These are phyloP conservation scores for Thielaviopsis punctulata DNA, from an alignment of 2,329 filamentous ascomycete genomes.

Conservation along the genomic window DNA sequence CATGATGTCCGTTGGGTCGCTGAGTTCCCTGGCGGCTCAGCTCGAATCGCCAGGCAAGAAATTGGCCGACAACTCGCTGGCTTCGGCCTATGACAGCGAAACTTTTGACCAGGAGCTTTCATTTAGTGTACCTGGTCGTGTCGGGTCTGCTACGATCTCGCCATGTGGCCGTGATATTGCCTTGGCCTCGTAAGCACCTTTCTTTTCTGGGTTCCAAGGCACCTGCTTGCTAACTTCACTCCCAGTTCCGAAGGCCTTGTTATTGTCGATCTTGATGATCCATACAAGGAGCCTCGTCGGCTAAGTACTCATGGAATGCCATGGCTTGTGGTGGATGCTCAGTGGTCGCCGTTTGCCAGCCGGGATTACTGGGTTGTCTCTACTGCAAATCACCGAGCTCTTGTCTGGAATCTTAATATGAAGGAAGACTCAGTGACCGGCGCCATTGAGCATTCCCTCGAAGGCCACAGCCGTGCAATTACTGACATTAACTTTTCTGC, in stretches of 20 bases:
- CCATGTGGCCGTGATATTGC: slow-evolving; percentile 82
- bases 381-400: slow-evolving; percentile 82
- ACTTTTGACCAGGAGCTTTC: slow-evolving; percentile 75
- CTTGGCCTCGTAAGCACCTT: slow-evolving; percentile 50
- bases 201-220: slow-evolving; percentile 15
- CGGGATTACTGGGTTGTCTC: slow-evolving; percentile 88
- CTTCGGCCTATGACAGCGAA: slow-evolving; percentile 63
- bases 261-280: slow-evolving; percentile 81
- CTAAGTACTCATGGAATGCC: slow-evolving; percentile 66
- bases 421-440: slow-evolving; percentile 52
- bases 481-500: slow-evolving; percentile 95
- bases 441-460: slow-evolving; percentile 71
- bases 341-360: slow-evolving; percentile 86
- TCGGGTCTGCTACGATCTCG: slow-evolving; percentile 85
- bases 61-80: slow-evolving; percentile 30
- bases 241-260: slow-evolving; percentile 63
- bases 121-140: slow-evolving; percentile 63
- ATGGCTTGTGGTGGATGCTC: slow-evolving; percentile 92
- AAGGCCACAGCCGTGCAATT: slow-evolving; percentile 70
- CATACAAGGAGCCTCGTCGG: slow-evolving; percentile 70
- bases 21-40: neutral
- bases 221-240: neutral
- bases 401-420: slow-evolving; percentile 83
- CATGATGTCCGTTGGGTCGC: neutral
- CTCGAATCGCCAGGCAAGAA: slow-evolving; percentile 33